phyloP scores from a whole-genome alignment of 768 basidiomycete genomes.

The Auricularia cornea region DNA sequence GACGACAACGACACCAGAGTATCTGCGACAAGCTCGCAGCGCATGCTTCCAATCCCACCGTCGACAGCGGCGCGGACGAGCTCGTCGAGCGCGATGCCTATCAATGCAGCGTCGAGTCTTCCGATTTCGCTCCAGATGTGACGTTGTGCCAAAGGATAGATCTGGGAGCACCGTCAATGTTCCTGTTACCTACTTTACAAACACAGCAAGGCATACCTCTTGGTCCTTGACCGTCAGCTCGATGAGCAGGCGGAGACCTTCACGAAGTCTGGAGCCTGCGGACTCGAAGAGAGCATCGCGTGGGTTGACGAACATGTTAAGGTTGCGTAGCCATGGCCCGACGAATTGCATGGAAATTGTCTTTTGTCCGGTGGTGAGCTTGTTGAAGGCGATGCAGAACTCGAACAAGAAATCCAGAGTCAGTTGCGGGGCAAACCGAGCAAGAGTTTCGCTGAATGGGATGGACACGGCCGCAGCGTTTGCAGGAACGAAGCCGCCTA shows the following conservation, averaged over 20 bases:
- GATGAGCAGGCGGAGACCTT: constrained; percentile 71
- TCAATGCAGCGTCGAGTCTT: constrained; percentile 50
- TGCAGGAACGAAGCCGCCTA: constrained; percentile 66
- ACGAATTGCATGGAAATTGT: constrained; percentile 74
- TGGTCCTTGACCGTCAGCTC: constrained; percentile 64
- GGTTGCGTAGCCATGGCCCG: constrained; percentile 82
- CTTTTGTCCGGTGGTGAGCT: constrained; percentile 39
- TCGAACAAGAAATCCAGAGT: constrained; percentile 88
- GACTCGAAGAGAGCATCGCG: constrained; percentile 59
- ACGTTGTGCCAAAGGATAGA: constrained; percentile 58
- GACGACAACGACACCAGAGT: constrained; percentile 68
- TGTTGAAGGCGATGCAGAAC: constrained; percentile 49
- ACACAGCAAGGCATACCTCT: constrained; percentile 40
- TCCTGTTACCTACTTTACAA: not conserved
- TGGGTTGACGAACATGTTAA: constrained; percentile 62
- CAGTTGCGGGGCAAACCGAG: constrained; percentile 67
- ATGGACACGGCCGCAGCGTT: constrained; percentile 54
- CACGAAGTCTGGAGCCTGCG: constrained; percentile 66
- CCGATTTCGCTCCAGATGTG: constrained; percentile 73
- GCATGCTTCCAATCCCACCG: constrained; percentile 63
- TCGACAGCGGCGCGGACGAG: constrained; percentile 76
- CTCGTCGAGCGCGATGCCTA: constrained; percentile 73
- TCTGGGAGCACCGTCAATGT: constrained; percentile 27
- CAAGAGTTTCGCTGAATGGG: constrained; percentile 61
- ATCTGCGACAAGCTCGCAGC: constrained; percentile 69